Base-by-base conservation (phyloP, 176 grass and related monocot species). In the Thalia dealbata region DNA sequence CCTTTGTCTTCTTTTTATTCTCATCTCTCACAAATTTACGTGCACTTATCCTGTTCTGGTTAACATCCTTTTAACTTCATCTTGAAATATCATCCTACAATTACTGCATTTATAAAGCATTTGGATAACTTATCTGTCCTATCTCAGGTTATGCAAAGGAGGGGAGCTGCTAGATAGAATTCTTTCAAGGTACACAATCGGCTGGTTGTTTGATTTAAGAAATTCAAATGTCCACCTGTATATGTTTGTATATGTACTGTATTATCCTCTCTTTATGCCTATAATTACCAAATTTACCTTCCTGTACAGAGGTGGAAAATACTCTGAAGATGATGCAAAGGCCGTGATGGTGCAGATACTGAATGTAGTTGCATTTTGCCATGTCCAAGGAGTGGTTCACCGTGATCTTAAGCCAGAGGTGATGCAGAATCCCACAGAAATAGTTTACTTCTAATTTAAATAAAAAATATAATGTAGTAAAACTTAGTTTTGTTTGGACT, bases 401-500 rank as follows among this genome's bases (percentile, higher is more conserved):
- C 68, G 90, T 35, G 90, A 92, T 88, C 90, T 92, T 29, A 92
- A 92, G 69, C 90, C 90, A 48, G 90, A 92, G 90, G 90, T 92
- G 74, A 73, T 50, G 3, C 3, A 29, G 9, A 27, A 29, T 4
- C 32, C 32, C 32, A 38, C 3, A 38, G 32, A 38, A 38, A 38
- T 38, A 4, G 4, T 38, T 38, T 38, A 38, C 32, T 38, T 1
- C 4, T 38, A 38, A 38, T 38, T 38, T 38, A 38, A 38, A 38
- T 4, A 9, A 48, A 48, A 48, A 44, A 7, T 2, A 48, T 48
- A 48, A 8, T 48, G 10, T 48, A 48, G 45, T 48, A 10, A 10
- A 10, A 13, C 11, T 8, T 13, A 48, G 45, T 48, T 48, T 48
- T 3, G 9, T 44, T 9, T 48, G 45, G 45, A 48, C 45, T 9